These are phyloP conservation scores for Botrytis pseudocinerea DNA, from an alignment of 2,329 filamentous ascomycete genomes.

Conservation along the genomic window DNA sequence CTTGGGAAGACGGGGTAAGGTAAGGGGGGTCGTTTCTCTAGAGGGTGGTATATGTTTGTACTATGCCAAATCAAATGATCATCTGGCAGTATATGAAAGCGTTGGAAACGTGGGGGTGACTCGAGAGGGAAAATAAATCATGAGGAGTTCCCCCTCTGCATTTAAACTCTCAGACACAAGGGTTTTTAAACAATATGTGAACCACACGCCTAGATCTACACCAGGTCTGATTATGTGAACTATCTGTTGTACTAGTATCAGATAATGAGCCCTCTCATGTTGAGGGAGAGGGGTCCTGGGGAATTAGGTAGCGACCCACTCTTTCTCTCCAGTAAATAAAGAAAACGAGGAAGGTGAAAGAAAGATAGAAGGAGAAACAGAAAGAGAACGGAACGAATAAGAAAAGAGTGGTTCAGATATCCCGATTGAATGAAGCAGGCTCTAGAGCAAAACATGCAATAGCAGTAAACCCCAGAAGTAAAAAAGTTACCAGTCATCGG, in stretches of 20 bases:
- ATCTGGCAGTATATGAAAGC: neutral
- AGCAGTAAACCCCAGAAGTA: neutral
- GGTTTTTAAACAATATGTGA: neutral
- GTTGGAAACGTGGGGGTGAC: neutral
- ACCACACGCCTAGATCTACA: neutral
- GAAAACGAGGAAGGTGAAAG: no score
- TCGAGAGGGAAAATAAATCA: no score
- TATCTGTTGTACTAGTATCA: neutral
- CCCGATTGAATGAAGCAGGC: neutral
- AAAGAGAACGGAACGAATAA: neutral
- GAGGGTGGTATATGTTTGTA: neutral
- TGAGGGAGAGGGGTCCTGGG: neutral
- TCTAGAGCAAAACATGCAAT: neutral
- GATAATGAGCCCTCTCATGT: neutral
- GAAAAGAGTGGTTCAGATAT: neutral
- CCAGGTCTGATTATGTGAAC: neutral
- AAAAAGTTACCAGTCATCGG: neutral
- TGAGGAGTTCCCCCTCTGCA: neutral
- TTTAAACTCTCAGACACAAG: neutral
- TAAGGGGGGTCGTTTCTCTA: neutral
- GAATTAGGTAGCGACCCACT: no score
- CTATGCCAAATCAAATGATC: neutral
- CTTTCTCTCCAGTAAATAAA: no score
- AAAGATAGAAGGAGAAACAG: neutral
- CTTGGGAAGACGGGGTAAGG: neutral